Evolutionary conservation across 192 early-diverging fungal species (phyloP), one percentile per base, ranked within the genome.

Genomic region (Coemansia pectinata): DNA sequence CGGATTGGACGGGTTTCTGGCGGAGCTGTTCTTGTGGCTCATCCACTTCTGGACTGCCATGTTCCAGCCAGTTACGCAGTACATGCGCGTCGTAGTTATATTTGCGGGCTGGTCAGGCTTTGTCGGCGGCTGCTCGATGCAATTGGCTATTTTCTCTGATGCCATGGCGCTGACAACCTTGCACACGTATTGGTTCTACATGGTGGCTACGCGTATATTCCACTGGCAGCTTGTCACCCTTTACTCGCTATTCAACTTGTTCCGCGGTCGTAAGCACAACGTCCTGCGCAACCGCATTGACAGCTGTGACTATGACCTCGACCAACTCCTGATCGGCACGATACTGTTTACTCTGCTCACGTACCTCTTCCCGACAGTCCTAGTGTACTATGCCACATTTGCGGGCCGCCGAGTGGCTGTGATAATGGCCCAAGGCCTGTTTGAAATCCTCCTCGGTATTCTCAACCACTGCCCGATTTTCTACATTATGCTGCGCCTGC

Each of bases 391-490:
- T 65, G 61, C 94, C 17, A 89, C 94, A 3, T 98, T 98, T 87
- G 91, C 91, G 3, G 55, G 91, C 88, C 88, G 91, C 63, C 90
- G 96, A 14, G 85, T 98, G 1, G 88, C 85, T 1, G 88, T 97
- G 23, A 90, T 97, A 23, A 85, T 89, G 63, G 83, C 92, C 3
- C 93, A 96, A 70, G 93, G 90, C 1, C 73, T 88, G 3, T 78
- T 93, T 78, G 95, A 99, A 74, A 92, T 95, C 11, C 23, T 93
- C 4, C 78, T 99, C 17, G 95, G 92, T 0, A 87, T 96, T 50
- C 78, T 99, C 25, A 99, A 99, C 72, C 97, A 99, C 72, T 98
- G 96, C 71, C 97, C 97, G 14, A 78, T 97, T 11, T 97, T 98
- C 86, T 95, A 94, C 31, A 84, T 97, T n/a, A 88, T 95, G 86